Conservation (phyloP, 2,329 filamentous ascomycete species). For the Aspergillus glaucus region DNA sequence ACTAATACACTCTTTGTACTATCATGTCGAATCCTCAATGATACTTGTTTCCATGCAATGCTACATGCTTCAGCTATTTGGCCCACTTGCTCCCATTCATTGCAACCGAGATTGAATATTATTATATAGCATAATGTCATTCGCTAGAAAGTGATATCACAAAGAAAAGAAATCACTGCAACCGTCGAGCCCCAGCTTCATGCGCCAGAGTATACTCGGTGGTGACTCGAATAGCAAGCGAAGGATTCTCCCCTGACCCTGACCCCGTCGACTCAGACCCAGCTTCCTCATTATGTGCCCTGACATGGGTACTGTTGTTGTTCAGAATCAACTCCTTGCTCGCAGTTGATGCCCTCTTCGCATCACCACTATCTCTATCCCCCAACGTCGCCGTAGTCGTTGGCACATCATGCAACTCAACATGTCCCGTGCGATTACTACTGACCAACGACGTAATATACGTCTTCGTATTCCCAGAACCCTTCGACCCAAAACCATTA, state of each 20-base stretch:
- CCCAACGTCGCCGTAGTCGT: neutral
- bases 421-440: neutral
- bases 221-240: constrained; percentile 11
- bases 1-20: no score
- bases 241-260: neutral
- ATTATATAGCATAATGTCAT: neutral
- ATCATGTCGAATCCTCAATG: no score
- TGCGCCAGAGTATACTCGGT: constrained; percentile 9
- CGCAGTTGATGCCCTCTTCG: constrained; percentile 2
- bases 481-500: constrained; percentile 2
- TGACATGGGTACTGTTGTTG: neutral
- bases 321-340: constrained; percentile 11
- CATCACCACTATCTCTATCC: neutral
- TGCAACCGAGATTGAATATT: no score
- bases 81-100: no score
- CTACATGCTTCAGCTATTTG: no score
- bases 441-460: constrained; percentile 6
- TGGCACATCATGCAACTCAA: constrained; percentile 7
- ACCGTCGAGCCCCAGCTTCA: constrained; percentile 2
- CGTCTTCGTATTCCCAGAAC: constrained; percentile 8
- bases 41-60: no score
- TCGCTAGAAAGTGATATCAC: neutral
- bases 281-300: neutral
- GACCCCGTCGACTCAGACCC: neutral
- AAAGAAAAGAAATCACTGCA: neutral